Base-by-base conservation (phyloP, 2,329 filamentous ascomycete species). In the Zymoseptoria tritici region DNA sequence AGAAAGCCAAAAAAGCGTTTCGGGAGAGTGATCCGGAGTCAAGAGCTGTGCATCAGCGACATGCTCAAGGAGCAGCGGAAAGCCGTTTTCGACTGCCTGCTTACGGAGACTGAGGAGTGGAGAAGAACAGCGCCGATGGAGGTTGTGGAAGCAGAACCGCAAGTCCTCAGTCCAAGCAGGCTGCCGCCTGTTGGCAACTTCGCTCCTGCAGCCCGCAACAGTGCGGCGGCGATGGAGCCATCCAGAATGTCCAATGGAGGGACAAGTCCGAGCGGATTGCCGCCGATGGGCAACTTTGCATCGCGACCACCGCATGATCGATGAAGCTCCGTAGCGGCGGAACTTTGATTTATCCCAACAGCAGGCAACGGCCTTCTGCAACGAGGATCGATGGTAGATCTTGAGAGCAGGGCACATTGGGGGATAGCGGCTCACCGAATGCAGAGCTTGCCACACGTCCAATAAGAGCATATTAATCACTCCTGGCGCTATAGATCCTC, bases 1-100 rank as follows among this genome's bases (percentile, higher is more conserved):
- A 78, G 78, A 55, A 83, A 82, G 66, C 74, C 78, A 4, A 80
- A 81, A 29, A 84, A 81, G 68, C 80, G 83, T 57, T 85, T 85
- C 67, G 84, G 84, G 4, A 74, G 74, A 3, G 73, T 86, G 9
- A 67, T 79, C 16, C 72, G 76, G 57, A 83, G 80, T 2, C 66
- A 74, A 1, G 72, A 76, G 19, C 71, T 72, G 1, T 74, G 75
- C 1, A 72, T 85, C 50, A 81, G 80, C 60, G 80, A 83, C 52
- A 86, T 86, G 83, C 75, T 86, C 54, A 65, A 75, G 19, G 73
- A 78, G 59, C 81, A 85, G 68, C 75, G 78, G 60, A 71, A 77
- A 1, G 74, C 80, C 20, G 81, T 85, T 1, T 77, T 76, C 56
- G 67, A 75, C 9, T 75, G 77, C 66, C 74, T 86, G 36, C 66